Evolutionary conservation across 768 basidiomycete genomes (phyloP).

Genomic region (Mycena filopes): DNA sequence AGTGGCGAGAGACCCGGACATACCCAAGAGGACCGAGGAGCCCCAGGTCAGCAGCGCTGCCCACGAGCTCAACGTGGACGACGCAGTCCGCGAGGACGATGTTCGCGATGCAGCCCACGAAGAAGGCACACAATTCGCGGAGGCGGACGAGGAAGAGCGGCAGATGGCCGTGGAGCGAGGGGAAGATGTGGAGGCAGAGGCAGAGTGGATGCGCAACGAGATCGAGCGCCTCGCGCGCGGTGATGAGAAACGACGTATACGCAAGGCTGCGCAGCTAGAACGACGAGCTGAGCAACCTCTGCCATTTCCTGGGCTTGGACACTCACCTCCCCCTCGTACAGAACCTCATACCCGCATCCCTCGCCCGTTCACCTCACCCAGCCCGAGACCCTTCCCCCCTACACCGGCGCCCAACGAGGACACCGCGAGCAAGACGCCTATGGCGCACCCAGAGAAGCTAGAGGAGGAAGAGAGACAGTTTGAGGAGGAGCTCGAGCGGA

Average conservation of each 20-base stretch:
- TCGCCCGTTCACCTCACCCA: background rate
- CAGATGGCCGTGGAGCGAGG: background rate
- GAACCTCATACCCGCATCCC: background rate
- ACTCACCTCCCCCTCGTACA: constrained; percentile 6
- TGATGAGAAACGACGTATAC: background rate
- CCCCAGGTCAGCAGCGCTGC: too few species aligned
- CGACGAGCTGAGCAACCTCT: constrained; percentile 20
- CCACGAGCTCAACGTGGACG: too few species aligned
- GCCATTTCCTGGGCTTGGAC: constrained; percentile 21
- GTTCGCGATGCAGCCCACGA: background rate
- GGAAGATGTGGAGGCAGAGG: background rate
- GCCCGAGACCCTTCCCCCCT: background rate
- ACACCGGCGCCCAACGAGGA: too few species aligned
- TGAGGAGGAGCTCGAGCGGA: constrained; percentile 6
- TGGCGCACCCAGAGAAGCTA: too few species aligned
- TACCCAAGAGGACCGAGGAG: too few species aligned
- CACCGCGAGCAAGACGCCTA: too few species aligned
- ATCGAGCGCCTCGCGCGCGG: background rate
- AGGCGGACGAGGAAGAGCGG: constrained; percentile 3
- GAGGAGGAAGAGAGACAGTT: too few species aligned
- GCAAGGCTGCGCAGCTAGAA: constrained; percentile 17
- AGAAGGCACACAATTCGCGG: too few species aligned
- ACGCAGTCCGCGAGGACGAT: too few species aligned
- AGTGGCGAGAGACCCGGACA: too few species aligned
- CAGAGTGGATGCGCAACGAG: too few species aligned